phyloP scores from a whole-genome alignment of 306 rosid species.

The Glycine soja region DNA sequence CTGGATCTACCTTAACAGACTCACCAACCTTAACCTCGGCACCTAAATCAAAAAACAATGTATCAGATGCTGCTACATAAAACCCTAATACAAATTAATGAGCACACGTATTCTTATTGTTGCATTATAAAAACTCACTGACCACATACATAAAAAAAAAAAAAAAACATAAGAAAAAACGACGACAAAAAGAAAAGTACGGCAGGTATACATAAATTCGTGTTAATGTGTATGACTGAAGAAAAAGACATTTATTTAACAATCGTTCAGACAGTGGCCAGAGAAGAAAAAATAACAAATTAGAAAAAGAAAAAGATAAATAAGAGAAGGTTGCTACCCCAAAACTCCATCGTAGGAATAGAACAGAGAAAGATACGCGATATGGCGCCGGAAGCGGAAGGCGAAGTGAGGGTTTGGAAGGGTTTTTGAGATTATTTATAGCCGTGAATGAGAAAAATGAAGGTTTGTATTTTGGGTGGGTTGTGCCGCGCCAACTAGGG shows the following conservation, averaged over 20 bases:
- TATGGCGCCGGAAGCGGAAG: slow-evolving; percentile 40
- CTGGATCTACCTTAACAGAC: slow-evolving; percentile 58
- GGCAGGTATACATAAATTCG: neutral
- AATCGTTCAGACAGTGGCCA: neutral
- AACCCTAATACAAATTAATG: neutral
- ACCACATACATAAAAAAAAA: neutral
- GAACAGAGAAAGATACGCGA: neutral
- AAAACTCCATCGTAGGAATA: slow-evolving; percentile 68
- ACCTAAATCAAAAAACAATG: slow-evolving; percentile 51
- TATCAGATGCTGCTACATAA: neutral
- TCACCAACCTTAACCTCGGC: slow-evolving; percentile 91
- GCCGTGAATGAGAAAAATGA: neutral
- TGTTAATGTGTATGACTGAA: neutral
- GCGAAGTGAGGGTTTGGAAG: slow-evolving; percentile 4
- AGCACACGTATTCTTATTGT: neutral
- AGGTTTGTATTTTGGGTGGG: neutral
- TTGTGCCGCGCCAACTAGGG: slow-evolving; percentile 57
- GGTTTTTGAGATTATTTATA: slow-evolving; percentile 39
- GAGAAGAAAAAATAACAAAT: neutral
- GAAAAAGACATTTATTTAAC: neutral
- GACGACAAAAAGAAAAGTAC: neutral
- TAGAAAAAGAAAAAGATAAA: neutral
- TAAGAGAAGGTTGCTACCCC: slow-evolving; percentile 62
- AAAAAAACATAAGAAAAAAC: neutral
- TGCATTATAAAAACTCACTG: neutral